Evolutionary conservation across 192 early-diverging fungal species (phyloP).

Genomic region (Radiomyces spectabilis): DNA sequence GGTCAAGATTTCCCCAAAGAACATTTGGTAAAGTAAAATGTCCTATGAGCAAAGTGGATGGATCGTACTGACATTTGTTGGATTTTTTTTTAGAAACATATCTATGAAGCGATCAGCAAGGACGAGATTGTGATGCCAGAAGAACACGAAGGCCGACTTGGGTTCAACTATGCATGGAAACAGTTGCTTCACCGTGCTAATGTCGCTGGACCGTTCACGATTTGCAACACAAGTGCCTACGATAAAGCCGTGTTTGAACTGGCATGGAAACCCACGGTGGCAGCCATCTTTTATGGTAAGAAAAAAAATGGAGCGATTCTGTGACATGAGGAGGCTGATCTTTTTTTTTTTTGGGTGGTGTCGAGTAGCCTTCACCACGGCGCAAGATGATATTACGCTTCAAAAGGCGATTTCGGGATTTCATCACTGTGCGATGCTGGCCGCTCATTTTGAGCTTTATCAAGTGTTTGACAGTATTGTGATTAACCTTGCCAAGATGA

Average conservation of each 20-base stretch:
- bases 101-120: constrained; percentile 84
- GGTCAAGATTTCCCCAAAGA: constrained; percentile 74
- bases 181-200: constrained; percentile 57
- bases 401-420: constrained; percentile 78
- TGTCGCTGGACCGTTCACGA: constrained; percentile 40
- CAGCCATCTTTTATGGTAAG: constrained; percentile 73
- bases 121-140: constrained; percentile 95
- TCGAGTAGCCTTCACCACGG: constrained; percentile 65
- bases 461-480: constrained; percentile 80
- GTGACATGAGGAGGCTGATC: too few relatives aligned
- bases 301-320: too few relatives aligned
- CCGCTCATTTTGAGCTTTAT: constrained; percentile 62
- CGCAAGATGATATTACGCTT: constrained; percentile 66
- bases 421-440: constrained; percentile 64
- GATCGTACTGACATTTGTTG: not conserved
- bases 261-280: constrained; percentile 70
- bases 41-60: not conserved
- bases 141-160: constrained; percentile 91
- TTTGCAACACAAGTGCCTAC: constrained; percentile 54
- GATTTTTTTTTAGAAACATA: constrained; percentile 29
- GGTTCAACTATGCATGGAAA: constrained; percentile 94
- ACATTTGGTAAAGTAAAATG: constrained; percentile 51
- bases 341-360: too few relatives aligned
- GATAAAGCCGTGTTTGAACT: constrained; percentile 74
- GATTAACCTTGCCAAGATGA: constrained; percentile 63